Conservation (phyloP, 2,329 filamentous ascomycete species). For the Zymoseptoria tritici region DNA sequence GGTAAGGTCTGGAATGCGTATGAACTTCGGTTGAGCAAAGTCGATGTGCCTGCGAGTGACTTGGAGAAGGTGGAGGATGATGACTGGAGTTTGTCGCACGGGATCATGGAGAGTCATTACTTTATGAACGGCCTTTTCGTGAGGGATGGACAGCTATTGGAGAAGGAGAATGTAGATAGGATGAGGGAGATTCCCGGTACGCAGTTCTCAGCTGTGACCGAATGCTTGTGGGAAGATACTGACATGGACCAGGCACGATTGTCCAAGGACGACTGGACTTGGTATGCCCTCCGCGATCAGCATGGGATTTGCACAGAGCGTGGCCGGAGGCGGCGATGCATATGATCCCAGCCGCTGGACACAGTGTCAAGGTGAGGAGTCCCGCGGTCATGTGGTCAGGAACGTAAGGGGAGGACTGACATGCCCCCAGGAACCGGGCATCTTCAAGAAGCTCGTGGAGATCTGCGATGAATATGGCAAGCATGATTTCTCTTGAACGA, state of each 20-base stretch:
- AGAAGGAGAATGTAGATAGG: slow-evolving; percentile 7
- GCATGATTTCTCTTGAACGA: not conserved
- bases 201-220: not conserved
- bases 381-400: not conserved
- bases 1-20: slow-evolving; percentile 10
- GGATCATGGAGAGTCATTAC: slow-evolving; percentile 9
- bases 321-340: slow-evolving; percentile 10
- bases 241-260: slow-evolving; percentile 5
- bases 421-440: slow-evolving; percentile 5
- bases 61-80: slow-evolving; percentile 10
- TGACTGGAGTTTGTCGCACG: slow-evolving; percentile 5
- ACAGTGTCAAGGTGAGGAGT: slow-evolving; percentile 8
- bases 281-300: slow-evolving; percentile 8
- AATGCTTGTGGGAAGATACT: not conserved
- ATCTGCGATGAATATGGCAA: slow-evolving; percentile 7
- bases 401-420: not conserved
- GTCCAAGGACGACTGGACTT: slow-evolving; percentile 11
- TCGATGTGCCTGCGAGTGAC: slow-evolving; percentile 1
- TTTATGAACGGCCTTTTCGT: slow-evolving; percentile 9
- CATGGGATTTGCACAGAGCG: slow-evolving; percentile 11
- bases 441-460: slow-evolving; percentile 6
- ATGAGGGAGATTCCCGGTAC: slow-evolving; percentile 12
- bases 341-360: slow-evolving; percentile 11
- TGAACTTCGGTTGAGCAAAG: slow-evolving; percentile 3
- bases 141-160: slow-evolving; percentile 8